Evolutionary conservation across 2,329 filamentous ascomycete genomes (phyloP), one percentile per base, ranked within the genome.

Genomic region (Fusarium sp.): DNA sequence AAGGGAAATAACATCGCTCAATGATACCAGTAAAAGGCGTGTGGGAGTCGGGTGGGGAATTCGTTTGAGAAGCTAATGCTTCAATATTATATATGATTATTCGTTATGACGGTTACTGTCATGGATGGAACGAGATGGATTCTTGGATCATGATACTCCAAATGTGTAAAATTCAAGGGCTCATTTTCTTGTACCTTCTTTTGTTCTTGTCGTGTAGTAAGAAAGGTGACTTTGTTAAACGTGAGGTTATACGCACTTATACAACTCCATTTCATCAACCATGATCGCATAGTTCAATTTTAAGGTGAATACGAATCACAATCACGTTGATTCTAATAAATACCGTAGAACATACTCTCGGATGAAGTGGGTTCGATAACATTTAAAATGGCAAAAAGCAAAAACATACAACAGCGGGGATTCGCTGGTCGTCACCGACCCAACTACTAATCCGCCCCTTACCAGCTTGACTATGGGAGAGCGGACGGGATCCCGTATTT

Each of bases 71-170:
- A 14, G 46, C 40, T 30, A 20, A 18, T 16, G 23, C 48, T 43
- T 30, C 34, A 48, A 41, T 53, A 21, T 25, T 13, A 45, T 53
- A 45, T 51, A 51, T 50, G 50, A 21, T 30, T 61, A 30, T 55
- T 49, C 40, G 32, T 30, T 25, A 40, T 41, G 25, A 37, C 41
- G 27, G 32, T 48, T 41, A 41, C 48, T 50, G 30, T 55, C 34
- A 18, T 30, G 25, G 45, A 68, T 49, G 49, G 20, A 65, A 47
- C n/a, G 34, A 49, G 40, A 51, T n/a, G 58, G 42, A 41, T 28
- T 45, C 8, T 65, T 68, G 68, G 68, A 71, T 65, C 41, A 56
- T 46, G 54, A 51, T 63, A 66, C 30, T 58, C 45, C 48, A 50
- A 18, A 41, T 59, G 64, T 18, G 50, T 40, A 54, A 43, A 45